Base-by-base conservation (phyloP, 768 basidiomycete species). In the Tephrocybe rancida region DNA sequence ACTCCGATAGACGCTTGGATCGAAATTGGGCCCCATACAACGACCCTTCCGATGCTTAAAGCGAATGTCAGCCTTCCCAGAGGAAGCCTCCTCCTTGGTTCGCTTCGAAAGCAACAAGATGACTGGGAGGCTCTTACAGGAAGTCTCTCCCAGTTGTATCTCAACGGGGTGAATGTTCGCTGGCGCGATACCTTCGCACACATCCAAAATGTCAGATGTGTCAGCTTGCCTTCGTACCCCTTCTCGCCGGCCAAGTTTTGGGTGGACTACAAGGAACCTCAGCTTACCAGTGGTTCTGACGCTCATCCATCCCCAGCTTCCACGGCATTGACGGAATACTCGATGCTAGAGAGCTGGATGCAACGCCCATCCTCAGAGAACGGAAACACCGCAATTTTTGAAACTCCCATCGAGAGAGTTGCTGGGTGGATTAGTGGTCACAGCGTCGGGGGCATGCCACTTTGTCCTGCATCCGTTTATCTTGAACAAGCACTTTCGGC, bases 391-490 rank as follows among this genome's bases (percentile, higher is more conserved):
- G 78, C 82, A 1, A 70, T 77, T 35, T 86, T 85, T 61, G 77
- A 85, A 64, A 83, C 80, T 0, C 79, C 85, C 0, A 74, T 85
- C 18, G 48, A 54, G 3, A 61, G 66, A 38, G 50, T 88, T 6
- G 73, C 71, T 13, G 54, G 60, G 13, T 76, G 73, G 52, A 83
- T 89, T 6, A 55, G 65, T 19, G 85, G 86, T 0, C 87, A 89
- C 52, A 71, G 62, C n/a, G 85, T 88, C 6, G 79, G 73, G 5
- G 81, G 76, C 3, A 50, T 74, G 29, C 72, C 82, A 0, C 72
- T 87, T 4, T 88, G 86, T 57, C 86, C 87, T 9, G 87, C 84
- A 1, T 87, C 85, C 0, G 77, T 87, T 1, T 87, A 87, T 57
- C 62, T 84, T 11, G 85, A 88, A 57, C 76, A 83, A 37, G 80